Base-by-base conservation (phyloP, 106 monocot species). In the Dendrobium huoshanense region DNA sequence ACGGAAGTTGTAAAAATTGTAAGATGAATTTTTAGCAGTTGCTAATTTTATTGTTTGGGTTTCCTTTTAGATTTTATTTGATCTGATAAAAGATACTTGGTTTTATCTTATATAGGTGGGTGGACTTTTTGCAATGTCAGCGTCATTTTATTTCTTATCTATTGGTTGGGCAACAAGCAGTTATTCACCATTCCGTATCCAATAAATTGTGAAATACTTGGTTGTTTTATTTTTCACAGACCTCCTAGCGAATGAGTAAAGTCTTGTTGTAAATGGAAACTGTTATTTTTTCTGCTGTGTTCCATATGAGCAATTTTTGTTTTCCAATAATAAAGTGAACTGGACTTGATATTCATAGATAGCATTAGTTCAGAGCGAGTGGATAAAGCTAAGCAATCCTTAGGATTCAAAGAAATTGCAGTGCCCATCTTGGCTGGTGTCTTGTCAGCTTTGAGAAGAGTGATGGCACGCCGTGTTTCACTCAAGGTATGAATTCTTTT, bases 401-500 rank as follows among this genome's bases (percentile, higher is more conserved):
- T 89, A 27, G 91, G 88, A 74, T 55, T 83, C 41, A 89, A 89
- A 81, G 88, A 87, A 65, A 92, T 95, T 88, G 48, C 77, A n/a
- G 67, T 95, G 48, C 94, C 91, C 70, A 85, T 98, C 45, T 77
- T 87, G 77, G 95, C 98, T 85, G 98, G 98, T 55, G 88, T 98
- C 55, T 88, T 98, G 79, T 92, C 94, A 42, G 98, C 98, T 82
- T 82, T 98, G 77, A 88, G 98, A 88, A 92, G 98, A 78, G 92
- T 98, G 42, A 91, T 98, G 74, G 89, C 98, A 75, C 84, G 98
- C 9, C 98, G 95, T 79, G 82, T 91, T n/a, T 98, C 92, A 61
- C 95, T 98, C 16, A 98, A 92, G 98, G 98, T 95, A 89, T 22
- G 65, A 4, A 3, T 74, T 74, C 19, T 41, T 44, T 20, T 44